Base-by-base conservation (phyloP, 2,329 filamentous ascomycete species). In the Colletotrichum sp. region DNA sequence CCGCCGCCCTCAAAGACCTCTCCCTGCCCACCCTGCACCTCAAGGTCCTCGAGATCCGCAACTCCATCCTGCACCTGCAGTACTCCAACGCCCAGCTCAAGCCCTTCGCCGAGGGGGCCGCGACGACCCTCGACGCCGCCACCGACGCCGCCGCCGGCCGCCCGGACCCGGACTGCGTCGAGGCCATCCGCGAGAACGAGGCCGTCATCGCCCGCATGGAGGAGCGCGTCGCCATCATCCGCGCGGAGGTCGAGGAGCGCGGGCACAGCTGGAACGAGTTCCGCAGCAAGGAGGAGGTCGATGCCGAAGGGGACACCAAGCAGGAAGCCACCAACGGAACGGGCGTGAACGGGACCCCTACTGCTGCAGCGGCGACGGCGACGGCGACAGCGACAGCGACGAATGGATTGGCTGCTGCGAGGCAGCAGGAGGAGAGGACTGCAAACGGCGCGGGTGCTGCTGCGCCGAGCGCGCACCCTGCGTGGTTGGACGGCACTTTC, bases 1-100 rank as follows among this genome's bases (percentile, higher is more conserved):
- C 92, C 79, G 85, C 87, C 75, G 94, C 94, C 29, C 87, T 96
- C 77, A 86, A 88, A 76, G 90, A 92, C 74, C 91, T 96, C 70
- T 90, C 93, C 54, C 81, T 92, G 76, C 87, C 89, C 75, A 89
- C 89, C 71, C 91, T 96, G 8, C 92, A 93, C 83, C 87, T 93
- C 83, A 95, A 95, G 83, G 90, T 93, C 73, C 90, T 93, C 80
- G 94, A 96, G 82, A 88, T 96, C 75, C 91, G 90, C 81, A 95
- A 95, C 88, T 91, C 88, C 78, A 92, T 95, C 80, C 88, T 89
- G 29, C 93, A 96, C 82, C 91, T 96, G 31, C 89, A 92, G 79
- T 91, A 92, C 82, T 94, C 92, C 76, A 96, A 95, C 84, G 88
- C 89, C 76, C 91, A 95, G 81, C 91, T 95, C 72, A 86, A 88